Base-by-base conservation (phyloP, 2,329 filamentous ascomycete genomes). In the Penicillium verrucosum region DNA sequence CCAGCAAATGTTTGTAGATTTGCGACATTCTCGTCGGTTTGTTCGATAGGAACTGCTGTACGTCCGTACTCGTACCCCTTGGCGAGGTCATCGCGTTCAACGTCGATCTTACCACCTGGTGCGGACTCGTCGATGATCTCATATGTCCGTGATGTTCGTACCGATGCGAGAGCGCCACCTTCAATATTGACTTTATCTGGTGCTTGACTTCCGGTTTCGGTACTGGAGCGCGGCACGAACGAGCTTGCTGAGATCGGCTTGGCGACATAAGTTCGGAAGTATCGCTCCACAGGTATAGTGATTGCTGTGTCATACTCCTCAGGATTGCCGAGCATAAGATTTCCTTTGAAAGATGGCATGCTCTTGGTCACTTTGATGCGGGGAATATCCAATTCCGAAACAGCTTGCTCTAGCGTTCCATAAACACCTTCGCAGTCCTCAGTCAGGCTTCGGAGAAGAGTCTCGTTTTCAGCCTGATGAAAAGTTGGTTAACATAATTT, bases 51-150 rank as follows among this genome's bases (percentile, higher is more conserved):
- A 1, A 99, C 93, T 2, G 90, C 91, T 0, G 93, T 97, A 55
- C 92, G 84, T 44, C 94, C 94, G 70, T 99, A 99, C 68, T 91
- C 87, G 68, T 93, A 99, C 0, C 94, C 94, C 71, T 92, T 96
- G n/a, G 90, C 90, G 37, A 99, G 81, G 16, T 90, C 85, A 14
- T 96, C 92, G 56, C 86, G 85, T 29, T 89, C 85, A 27, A 99
- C 86, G 51, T 96, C 90, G 52, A 82, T 82, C 75, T 93, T 96
- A 12, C 89, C 89, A 16, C 90, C 91, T 0, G 88, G 86, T 0
- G 86, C 86, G 38, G 83, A 79, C 5, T 88, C 82, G 59, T 97
- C 90, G 37, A 87, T 84, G 57, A 97, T 83, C 66, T 88, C 88
- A 74, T 97, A 99, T 1, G 85, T 85, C 41, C 90, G 85, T n/a